Evolutionary conservation across 495 filamentous ascomycete genomes (phyloP), one percentile per base, ranked within the genome.

Genomic region (Xylaria longipes): DNA sequence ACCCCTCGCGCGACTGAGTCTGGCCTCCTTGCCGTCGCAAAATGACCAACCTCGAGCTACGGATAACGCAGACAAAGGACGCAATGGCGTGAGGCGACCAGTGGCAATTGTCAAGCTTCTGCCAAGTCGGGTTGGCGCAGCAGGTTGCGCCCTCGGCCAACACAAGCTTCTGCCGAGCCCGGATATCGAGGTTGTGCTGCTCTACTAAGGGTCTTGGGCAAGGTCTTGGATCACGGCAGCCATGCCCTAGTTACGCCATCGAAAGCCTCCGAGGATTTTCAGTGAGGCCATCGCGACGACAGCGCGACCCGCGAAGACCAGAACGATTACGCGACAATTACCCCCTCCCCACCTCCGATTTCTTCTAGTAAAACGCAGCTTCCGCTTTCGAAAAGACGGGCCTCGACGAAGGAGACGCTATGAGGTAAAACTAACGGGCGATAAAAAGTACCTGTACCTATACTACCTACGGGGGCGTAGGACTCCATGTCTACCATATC

Each of bases 41-140:
- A 52, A 54, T 4, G 50, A 29, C 50, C 50, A 54, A 29, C 50
- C 50, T 27, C 50, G 25, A 54, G 22, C 22, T 35, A 58, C 56
- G 43, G 15, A 58, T 15, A 22, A 31, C 25, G 52, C 52, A 37
- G 43, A 27, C 31, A 31, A 15, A 39, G 48, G 43, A 27, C 46
- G 31, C 25, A 39, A 25, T 66, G 41, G 25, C 41, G 15, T 22
- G 12, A 43, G 14, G 17, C 45, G n/a, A 25, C 50, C 50, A 29
- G 43, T 43, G 68, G 43, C 58, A 20, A 69, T 61, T 62, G 68
- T 63, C 45, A 62, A 62, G 45, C 68, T 52, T 70, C 43, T 43
- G 52, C 52, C 46, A 63, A 60, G 66, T 57, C 52, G 50, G 66
- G 50, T 46, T 60, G 50, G 25, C 12, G 52, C 66, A 68, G 52